Evolutionary conservation across 805 yeast genomes (phyloP).

Genomic region (Kodamaea laetipori): DNA sequence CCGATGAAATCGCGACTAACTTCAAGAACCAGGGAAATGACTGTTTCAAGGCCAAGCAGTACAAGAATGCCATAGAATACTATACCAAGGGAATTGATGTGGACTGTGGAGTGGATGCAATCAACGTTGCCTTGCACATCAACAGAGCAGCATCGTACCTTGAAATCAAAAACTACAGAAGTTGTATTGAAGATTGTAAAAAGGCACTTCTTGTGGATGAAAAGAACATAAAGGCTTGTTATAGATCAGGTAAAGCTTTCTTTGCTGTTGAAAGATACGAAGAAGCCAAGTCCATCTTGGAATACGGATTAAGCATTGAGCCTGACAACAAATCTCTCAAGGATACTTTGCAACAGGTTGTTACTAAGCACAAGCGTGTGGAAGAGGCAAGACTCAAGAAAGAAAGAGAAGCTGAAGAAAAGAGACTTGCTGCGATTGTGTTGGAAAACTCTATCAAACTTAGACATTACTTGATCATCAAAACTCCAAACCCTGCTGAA

Average conservation of each 20-base stretch:
- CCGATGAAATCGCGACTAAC: constrained; percentile 85
- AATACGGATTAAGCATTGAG: constrained; percentile 67
- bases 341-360: constrained; percentile 45
- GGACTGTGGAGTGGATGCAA: constrained; percentile 54
- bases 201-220: constrained; percentile 67
- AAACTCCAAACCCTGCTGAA: constrained; percentile 57
- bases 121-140: constrained; percentile 64
- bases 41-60: constrained; percentile 69
- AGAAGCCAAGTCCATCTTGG: constrained; percentile 68
- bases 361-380: constrained; percentile 35
- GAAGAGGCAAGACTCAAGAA: constrained; percentile 33
- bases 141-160: constrained; percentile 93
- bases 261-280: constrained; percentile 63
- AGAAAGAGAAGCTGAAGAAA: constrained; percentile 42
- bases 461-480: constrained; percentile 55
- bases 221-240: constrained; percentile 79
- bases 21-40: constrained; percentile 95
- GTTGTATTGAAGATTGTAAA: constrained; percentile 84
- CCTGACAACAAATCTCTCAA: constrained; percentile 58
- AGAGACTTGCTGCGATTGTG: constrained; percentile 42
- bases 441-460: constrained; percentile 61
- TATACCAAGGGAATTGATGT: constrained; percentile 81
- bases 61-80: constrained; percentile 71
- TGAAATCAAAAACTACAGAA: constrained; percentile 80
- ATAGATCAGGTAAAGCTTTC: constrained; percentile 81